Evolutionary conservation across 106 monocot genomes (phyloP).

Genomic region (Phalaenopsis equestris): DNA sequence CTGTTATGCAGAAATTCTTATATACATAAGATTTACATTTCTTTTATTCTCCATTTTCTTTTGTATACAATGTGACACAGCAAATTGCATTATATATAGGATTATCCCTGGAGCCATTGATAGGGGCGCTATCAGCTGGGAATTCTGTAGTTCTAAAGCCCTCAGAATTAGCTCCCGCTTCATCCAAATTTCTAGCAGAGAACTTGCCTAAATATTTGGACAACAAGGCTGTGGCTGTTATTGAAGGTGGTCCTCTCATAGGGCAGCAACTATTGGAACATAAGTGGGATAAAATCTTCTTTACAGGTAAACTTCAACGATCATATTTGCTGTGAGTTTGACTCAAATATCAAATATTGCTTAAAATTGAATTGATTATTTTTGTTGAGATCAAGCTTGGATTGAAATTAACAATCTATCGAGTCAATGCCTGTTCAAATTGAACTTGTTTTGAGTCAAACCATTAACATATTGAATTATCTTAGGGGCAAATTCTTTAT

Average conservation of each 20-base stretch:
- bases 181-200: constrained; percentile 41
- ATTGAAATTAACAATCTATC: not conserved
- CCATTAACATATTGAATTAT: too few relatives aligned
- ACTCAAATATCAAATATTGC: not conserved
- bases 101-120: constrained; percentile 68
- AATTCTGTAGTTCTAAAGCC: constrained; percentile 69
- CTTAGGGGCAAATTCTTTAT: too few relatives aligned
- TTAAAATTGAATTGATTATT: not conserved
- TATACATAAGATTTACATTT: not conserved
- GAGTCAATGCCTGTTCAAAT: not conserved
- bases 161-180: constrained; percentile 59
- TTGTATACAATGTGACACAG: not conserved
- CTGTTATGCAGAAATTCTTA: not conserved
- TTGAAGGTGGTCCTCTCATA: constrained; percentile 50
- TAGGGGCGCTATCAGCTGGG: constrained; percentile 81
- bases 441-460: too few relatives aligned
- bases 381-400: not conserved
- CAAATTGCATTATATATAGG: constrained; percentile 25
- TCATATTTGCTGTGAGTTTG: not conserved
- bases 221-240: constrained; percentile 43
- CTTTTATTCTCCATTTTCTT: not conserved
- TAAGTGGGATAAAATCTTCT: constrained; percentile 75
- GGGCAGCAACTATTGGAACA: constrained; percentile 47
- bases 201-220: constrained; percentile 58
- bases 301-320: constrained; percentile 40